Conservation (phyloP, 1,284 basidiomycete genomes). For the Termitomyces sp. region DNA sequence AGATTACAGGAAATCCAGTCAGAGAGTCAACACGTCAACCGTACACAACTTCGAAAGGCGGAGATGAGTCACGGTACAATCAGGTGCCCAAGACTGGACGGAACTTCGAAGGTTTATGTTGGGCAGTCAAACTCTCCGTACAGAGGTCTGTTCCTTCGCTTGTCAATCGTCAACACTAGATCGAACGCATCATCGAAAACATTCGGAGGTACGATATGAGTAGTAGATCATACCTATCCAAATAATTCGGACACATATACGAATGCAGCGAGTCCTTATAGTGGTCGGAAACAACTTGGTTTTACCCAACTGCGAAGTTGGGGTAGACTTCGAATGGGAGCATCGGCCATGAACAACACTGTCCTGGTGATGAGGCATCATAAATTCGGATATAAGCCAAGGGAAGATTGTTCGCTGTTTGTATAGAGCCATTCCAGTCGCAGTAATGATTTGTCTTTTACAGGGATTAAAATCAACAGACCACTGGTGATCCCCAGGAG, state of each 20-base stretch:
- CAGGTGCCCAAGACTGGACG: background rate
- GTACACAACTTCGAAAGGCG: background rate
- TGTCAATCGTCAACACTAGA: background rate
- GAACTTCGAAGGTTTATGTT: background rate
- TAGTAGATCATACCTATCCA: background rate
- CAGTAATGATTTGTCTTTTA: too few species aligned
- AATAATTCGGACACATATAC: background rate
- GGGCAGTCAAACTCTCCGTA: background rate
- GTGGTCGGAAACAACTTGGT: background rate
- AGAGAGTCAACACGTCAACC: background rate
- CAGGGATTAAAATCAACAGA: too few species aligned
- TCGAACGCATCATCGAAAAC: background rate
- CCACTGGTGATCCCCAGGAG: background rate
- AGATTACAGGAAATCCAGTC: background rate
- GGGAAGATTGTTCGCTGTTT: background rate
- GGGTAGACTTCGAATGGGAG: background rate
- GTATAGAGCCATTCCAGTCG: too few species aligned
- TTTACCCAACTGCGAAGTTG: background rate
- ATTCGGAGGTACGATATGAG: background rate
- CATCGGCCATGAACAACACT: background rate
- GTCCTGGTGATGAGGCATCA: background rate
- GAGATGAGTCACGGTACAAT: background rate
- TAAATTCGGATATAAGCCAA: background rate
- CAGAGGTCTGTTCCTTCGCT: background rate
- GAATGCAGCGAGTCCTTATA: background rate